Percentiles rank a stretch among this genome's conserved stretches.
Conservation (phyloP, 148 eudicot genomes). For the Nepenthes gracilis region DNA sequence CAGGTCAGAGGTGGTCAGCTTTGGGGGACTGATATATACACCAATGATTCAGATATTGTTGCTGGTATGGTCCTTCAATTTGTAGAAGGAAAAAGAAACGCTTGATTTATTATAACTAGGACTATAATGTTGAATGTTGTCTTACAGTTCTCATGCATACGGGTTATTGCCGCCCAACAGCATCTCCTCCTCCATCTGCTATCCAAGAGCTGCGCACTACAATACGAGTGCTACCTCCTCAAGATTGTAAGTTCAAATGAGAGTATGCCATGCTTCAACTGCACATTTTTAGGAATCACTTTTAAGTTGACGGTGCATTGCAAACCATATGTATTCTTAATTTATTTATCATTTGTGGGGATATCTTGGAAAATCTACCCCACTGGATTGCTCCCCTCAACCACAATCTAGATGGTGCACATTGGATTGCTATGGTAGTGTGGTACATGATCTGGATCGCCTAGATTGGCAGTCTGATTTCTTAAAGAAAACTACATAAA, state of each 20-base stretch:
- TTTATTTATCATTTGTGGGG: too few relatives aligned
- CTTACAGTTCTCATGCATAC: slow-evolving; percentile 93
- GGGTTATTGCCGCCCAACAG: slow-evolving; percentile 89
- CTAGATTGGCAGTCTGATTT: too few relatives aligned
- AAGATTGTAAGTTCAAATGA: slow-evolving; percentile 57
- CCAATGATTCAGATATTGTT: slow-evolving; percentile 97
- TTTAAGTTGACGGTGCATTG: not conserved
- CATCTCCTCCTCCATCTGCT: slow-evolving; percentile 80
- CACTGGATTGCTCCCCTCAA: too few relatives aligned
- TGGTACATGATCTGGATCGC: too few relatives aligned
- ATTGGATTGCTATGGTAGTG: too few relatives aligned
- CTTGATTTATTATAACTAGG: not conserved
- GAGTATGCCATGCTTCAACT: not conserved
- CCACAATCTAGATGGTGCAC: too few relatives aligned
- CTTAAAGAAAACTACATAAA: too few relatives aligned
- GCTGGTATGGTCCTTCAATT: slow-evolving; percentile 47
- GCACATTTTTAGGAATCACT: not conserved
- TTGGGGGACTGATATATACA: slow-evolving; percentile 97
- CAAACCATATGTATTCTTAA: too few relatives aligned
- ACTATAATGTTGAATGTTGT: slow-evolving; percentile 1
- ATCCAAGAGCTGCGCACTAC: slow-evolving; percentile 83
- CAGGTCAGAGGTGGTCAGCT: slow-evolving; percentile 98
- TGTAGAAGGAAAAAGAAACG: not conserved
- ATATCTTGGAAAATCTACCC: too few relatives aligned
- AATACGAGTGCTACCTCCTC: slow-evolving; percentile 81